Conservation (phyloP, 208 protist genomes). For the Leishmania tarentolae region DNA sequence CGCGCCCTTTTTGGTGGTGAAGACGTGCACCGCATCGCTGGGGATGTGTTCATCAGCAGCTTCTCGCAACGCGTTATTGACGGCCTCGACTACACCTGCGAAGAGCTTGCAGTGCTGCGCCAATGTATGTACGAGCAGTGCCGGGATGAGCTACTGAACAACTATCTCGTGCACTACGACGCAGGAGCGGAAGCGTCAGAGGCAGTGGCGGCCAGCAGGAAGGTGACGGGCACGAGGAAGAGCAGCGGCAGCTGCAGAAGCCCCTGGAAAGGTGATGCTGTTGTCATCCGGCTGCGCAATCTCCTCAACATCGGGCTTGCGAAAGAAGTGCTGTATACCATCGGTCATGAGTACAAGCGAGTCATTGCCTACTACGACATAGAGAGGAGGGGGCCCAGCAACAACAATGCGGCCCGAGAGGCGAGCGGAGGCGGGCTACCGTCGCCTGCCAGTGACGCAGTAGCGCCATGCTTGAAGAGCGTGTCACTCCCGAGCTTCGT, state of each 20-base stretch:
- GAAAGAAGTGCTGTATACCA: slow-evolving; percentile 70
- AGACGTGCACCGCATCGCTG: slow-evolving; percentile 41
- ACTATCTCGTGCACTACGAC: slow-evolving; percentile 56
- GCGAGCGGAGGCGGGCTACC: background rate
- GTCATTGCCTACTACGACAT: slow-evolving; percentile 57
- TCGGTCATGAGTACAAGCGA: slow-evolving; percentile 75
- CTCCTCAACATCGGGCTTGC: slow-evolving; percentile 68
- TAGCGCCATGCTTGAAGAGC: background rate
- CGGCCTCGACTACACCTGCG: slow-evolving; percentile 73
- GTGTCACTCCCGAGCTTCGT: slow-evolving; percentile 10
- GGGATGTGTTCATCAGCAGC: slow-evolving; percentile 72
- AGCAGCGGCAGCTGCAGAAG: background rate
- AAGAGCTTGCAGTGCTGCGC: slow-evolving; percentile 69
- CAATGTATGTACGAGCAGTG: slow-evolving; percentile 67
- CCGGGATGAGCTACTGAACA: slow-evolving; percentile 64
- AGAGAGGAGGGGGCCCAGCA: background rate
- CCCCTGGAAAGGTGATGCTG: slow-evolving; percentile 14
- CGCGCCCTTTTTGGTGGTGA: slow-evolving; percentile 85
- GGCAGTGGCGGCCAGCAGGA: background rate
- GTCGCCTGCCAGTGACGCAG: background rate
- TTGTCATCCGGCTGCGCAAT: slow-evolving; percentile 45
- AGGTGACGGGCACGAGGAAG: background rate
- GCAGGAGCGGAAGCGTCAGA: slow-evolving; percentile 5
- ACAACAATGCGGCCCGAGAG: background rate
- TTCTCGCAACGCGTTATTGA: slow-evolving; percentile 86